Evolutionary conservation across 805 yeast genomes (phyloP).

Genomic region (Clavispora carvajalis): DNA sequence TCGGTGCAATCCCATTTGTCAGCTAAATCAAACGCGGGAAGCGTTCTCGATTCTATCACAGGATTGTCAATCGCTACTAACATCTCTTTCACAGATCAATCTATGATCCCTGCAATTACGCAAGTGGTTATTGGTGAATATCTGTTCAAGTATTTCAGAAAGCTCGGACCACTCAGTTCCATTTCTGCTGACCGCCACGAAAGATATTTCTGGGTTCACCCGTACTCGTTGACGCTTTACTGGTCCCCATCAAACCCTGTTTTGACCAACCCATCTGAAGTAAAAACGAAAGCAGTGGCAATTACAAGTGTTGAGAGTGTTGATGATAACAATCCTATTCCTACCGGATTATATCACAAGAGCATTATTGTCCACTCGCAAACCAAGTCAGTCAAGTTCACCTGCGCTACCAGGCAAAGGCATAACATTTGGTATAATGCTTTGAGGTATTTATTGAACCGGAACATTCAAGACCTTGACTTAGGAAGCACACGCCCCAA

Average conservation of each 20-base stretch:
- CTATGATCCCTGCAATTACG: conserved; percentile 79
- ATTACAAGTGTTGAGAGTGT: conserved; percentile 75
- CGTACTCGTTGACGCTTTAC: conserved; percentile 82
- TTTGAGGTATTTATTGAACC: conserved; percentile 64
- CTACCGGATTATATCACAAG: conserved; percentile 83
- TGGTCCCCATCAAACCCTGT: conserved; percentile 87
- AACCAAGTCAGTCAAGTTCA: conserved; percentile 63
- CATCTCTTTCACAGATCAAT: conserved; percentile 60
- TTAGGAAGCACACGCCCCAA: conserved; percentile 20
- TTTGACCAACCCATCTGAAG: conserved; percentile 57
- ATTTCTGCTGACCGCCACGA: conserved; percentile 81
- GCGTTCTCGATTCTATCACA: conserved; percentile 28
- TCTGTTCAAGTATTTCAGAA: conserved; percentile 77
- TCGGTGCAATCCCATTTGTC: conserved; percentile 29
- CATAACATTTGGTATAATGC: conserved; percentile 92
- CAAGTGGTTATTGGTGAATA: conserved; percentile 94
- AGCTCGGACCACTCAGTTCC: conserved; percentile 67
- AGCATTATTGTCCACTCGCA: conserved; percentile 72
- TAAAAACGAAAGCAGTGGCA: conserved; percentile 73
- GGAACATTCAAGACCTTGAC: conserved; percentile 55
- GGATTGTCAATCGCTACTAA: conserved; percentile 51
- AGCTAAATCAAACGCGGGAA: conserved; percentile 21
- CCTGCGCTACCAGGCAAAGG: conserved; percentile 82
- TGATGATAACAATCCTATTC: conserved; percentile 79
- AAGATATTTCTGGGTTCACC: conserved; percentile 94